Base-by-base conservation (phyloP, 345 rosid genomes). In the Atalantia buxifolia region DNA sequence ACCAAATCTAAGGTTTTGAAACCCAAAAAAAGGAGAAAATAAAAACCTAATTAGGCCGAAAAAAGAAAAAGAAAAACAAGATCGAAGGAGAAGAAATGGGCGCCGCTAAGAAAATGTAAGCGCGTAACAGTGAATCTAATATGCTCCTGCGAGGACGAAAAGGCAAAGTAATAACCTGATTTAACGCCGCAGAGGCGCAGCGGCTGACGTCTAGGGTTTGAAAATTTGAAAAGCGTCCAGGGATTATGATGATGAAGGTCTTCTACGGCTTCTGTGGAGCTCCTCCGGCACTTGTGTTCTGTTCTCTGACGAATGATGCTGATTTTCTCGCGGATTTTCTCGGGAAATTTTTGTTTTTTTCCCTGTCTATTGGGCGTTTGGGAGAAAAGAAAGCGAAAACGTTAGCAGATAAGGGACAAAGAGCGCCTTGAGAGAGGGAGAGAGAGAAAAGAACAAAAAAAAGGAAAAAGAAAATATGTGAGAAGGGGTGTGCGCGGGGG, bases 351-450 rank as follows among this genome's bases (percentile, higher is more conserved):
- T 79, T 53, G 30, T 76, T 31, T 16, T 57, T 79, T 3, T 1
- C 35, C 36, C 76, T 31, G 66, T 72, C 42, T 66, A 3, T 40
- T 73, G 83, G 33, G 21, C 57, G 83, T 83, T 77, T 75, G 77
- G 74, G 30, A 75, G 80, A 74, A 78, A 78, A 77, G 80, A 81
- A 78, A 84, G 78, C 76, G 80, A 86, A 86, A 88, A 72, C 74
- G 80, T 59, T 79, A 79, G 86, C 68, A 87, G 88, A 87, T 79
- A 83, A 85, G 89, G 87, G 83, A 85, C 86, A 83, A 81, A 81
- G 88, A 78, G 79, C 74, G 77, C 79, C 81, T 78, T 38, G 85
- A 84, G 78, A 77, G 50, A 5, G 78, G 78, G 80, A 76, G 38
- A 60, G 67, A 78, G 4, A 30, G 25, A n/a, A n/a, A n/a, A n/a